Base-by-base conservation (phyloP, 2,329 filamentous ascomycete genomes). In the Rhynchosporium graminicola region DNA sequence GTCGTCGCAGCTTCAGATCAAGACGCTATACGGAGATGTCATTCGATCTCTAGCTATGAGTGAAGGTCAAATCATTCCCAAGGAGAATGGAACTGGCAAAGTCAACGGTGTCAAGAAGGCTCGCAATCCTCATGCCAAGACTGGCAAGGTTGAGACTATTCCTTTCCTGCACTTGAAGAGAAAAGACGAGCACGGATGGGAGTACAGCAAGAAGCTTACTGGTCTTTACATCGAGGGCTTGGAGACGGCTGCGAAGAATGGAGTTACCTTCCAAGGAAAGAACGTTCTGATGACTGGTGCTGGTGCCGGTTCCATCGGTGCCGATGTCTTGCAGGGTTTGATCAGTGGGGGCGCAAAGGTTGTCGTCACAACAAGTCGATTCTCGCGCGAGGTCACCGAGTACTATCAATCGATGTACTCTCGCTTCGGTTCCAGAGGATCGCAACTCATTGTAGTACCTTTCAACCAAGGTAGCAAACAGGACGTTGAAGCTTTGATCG, bases 401-500 rank as follows among this genome's bases (percentile, higher is more conserved):
- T 99, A 98, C 81, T 99, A 99, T 80, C 95, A 99, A 79, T 88
- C 92, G 62, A 98, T 99, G 90, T 99, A 99, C 77, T 90, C 93
- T 66, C 90, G 93, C 65, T 97, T 90, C 73, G 95, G 95, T 73
- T 91, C 92, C 65, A 90, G 92, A 68, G 95, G 95, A 68, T 98
- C 95, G 62, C 93, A 98, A 79, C 88, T 99, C 61, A 92, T 99
- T 46, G 95, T 99, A 60, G 96, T 98, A 60, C 95, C 96, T 56
- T 99, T 99, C 86, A 99, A 99, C 78, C 93, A 97, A 77, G 95
- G 94, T 67, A 98, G 94, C 81, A 96, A 97, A 80, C 94, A 98
- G 77, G 95, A 99, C 75, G 91, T 97, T 42, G 92, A 98, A 76
- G 92, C 92, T 52, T 83, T 99, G 7, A 83, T 99, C 58, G 85